phyloP scores from a whole-genome alignment of 176 grass and related monocot species.

The Musa acuminata region DNA sequence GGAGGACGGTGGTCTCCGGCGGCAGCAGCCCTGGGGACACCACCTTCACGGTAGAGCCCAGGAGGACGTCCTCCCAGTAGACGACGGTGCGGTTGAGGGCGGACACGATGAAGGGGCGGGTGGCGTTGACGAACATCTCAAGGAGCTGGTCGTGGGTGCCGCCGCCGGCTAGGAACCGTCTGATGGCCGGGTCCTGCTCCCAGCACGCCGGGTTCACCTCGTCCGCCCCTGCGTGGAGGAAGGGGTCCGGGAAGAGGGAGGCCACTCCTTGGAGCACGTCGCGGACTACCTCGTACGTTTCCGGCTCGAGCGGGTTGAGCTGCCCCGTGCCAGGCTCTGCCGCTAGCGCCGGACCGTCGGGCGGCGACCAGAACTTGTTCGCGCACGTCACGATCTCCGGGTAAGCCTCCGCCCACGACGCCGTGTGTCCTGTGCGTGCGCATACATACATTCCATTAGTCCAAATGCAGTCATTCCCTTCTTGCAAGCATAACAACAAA shows the following conservation, averaged over 20 bases:
- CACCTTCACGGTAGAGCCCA: slow-evolving; percentile 50
- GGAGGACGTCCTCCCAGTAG: slow-evolving; percentile 93
- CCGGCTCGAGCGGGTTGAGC: slow-evolving; percentile 72
- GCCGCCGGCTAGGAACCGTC: slow-evolving; percentile 39
- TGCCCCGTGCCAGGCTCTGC: slow-evolving; percentile 81
- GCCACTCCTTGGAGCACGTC: slow-evolving; percentile 61
- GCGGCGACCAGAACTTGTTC: slow-evolving; percentile 73
- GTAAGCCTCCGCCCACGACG: slow-evolving; percentile 71
- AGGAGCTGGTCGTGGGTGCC: slow-evolving; percentile 64
- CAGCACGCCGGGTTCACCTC: slow-evolving; percentile 94
- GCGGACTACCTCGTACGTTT: slow-evolving; percentile 66
- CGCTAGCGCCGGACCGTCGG: slow-evolving; percentile 39
- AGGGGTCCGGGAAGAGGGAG: slow-evolving; percentile 55
- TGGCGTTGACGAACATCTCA: slow-evolving; percentile 71
- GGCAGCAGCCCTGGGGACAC: slow-evolving; percentile 34
- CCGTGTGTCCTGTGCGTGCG: slow-evolving; percentile 52
- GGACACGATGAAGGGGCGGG: slow-evolving; percentile 47
- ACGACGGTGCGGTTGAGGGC: slow-evolving; percentile 79
- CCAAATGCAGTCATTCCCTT: neutral
- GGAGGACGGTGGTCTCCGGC: slow-evolving; percentile 67
- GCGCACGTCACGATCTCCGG: slow-evolving; percentile 91
- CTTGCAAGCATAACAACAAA: neutral
- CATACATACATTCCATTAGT: neutral
- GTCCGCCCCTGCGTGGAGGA: slow-evolving; percentile 69
- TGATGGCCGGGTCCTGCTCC: slow-evolving; percentile 57